phyloP scores from a whole-genome alignment of 306 rosid species.

The Herpetospermum pedunculosum region DNA sequence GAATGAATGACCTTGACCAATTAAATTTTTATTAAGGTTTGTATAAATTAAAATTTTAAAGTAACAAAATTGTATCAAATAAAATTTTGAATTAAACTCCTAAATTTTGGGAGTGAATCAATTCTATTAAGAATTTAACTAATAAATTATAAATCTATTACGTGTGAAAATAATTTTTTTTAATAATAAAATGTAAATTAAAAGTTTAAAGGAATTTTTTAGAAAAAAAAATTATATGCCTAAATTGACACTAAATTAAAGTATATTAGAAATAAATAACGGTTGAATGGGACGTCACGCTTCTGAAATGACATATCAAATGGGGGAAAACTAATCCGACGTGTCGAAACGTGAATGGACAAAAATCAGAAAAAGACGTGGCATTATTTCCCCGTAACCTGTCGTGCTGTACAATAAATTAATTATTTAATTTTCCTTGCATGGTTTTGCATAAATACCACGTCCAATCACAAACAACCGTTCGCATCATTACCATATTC shows the following conservation, averaged over 20 bases:
- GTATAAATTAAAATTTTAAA: too few species aligned
- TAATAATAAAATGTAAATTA: too few species aligned
- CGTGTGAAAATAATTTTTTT: too few species aligned
- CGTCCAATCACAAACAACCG: neutral
- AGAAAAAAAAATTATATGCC: too few species aligned
- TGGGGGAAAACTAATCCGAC: neutral
- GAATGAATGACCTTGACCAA: too few species aligned
- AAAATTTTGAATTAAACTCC: too few species aligned
- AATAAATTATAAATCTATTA: too few species aligned
- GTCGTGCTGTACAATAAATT: neutral
- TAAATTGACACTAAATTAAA: neutral
- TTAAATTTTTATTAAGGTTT: too few species aligned
- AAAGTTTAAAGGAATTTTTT: too few species aligned
- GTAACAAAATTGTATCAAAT: too few species aligned
- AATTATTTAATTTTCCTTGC: neutral
- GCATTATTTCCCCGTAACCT: neutral
- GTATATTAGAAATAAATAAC: neutral
- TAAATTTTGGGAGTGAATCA: too few species aligned
- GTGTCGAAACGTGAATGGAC: neutral
- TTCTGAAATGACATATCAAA: neutral
- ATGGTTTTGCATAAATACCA: neutral
- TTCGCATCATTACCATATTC: neutral
- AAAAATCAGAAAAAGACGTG: conserved; percentile 1
- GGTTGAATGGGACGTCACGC: neutral
- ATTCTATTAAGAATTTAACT: too few species aligned